Evolutionary conservation across 2,329 filamentous ascomycete species (phyloP), one percentile per base, ranked within the genome.

Genomic region (Aspergillus quadricinctus): DNA sequence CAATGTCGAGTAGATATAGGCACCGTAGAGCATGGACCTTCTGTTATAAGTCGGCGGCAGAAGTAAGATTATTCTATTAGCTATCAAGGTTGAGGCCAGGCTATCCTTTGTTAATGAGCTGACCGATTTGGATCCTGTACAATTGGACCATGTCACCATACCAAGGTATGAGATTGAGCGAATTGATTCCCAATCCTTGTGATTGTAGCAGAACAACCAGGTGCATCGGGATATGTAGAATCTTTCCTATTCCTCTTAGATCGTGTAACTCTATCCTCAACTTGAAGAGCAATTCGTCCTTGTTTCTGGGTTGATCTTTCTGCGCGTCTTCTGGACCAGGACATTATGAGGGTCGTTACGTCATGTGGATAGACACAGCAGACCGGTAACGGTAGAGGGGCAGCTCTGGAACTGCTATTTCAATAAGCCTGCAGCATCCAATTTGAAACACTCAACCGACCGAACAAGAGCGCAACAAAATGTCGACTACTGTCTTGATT

Each of bases 401-500:
- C n/a, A 21, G 35, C 21, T 43, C n/a, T 25, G 19, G 43, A 49
- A 52, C 45, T 51, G 54, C 48, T 37, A 49, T 31, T 10, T 50
- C 27, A 50, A 25, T 19, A 11, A 40, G 9, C 19, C 3, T 29
- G 4, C 3, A 37, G 49, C 49, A 21, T 10, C 49, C 29, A 19
- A 23, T 21, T n/a, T n/a, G 14, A 57, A 50, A 41, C 51, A 58
- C 55, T 50, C 52, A 53, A 27, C 51, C 50, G 35, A 19, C 28
- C 29, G 40, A 55, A 28, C 41, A 19, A 52, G 49, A 29, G 27
- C 27, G 48, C 5, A 28, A 53, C 29, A 62, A 59, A 43, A 75
- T 75, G 72, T 66, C 71, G 55, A 69, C 81, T 57, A 86, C 81
- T 27, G 90, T 83, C 9, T 80, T 96, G 27, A 78, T 96, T 54